phyloP scores from a whole-genome alignment of 441 rosid species.

The Pelargonium citronellum region DNA sequence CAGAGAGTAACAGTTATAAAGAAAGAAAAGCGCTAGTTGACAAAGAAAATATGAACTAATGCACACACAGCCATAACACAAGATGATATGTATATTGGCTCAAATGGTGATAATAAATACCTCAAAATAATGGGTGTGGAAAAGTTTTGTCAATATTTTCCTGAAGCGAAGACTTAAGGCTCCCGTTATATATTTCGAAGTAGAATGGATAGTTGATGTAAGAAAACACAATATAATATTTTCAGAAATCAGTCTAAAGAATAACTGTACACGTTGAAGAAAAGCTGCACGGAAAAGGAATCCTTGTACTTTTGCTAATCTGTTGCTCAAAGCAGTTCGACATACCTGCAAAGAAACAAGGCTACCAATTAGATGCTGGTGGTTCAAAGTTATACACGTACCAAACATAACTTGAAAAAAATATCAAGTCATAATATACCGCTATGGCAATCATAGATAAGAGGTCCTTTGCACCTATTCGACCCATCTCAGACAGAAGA shows the following conservation, averaged over 20 bases:
- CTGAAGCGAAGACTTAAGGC: slow-evolving; percentile 83
- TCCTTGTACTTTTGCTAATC: slow-evolving; percentile 98
- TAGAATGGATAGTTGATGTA: slow-evolving; percentile 70
- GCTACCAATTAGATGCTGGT: neutral
- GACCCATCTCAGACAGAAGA: slow-evolving; percentile 87
- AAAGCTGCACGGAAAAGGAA: slow-evolving; percentile 95
- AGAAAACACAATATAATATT: slow-evolving; percentile 88
- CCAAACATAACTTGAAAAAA: slow-evolving; percentile 1
- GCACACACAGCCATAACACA: neutral
- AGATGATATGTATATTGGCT: neutral
- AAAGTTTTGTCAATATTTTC: slow-evolving; percentile 79
- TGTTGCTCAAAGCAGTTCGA: slow-evolving; percentile 87
- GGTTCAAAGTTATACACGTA: slow-evolving; percentile 1
- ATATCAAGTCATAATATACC: slow-evolving; percentile 33
- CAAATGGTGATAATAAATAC: slow-evolving; percentile 30
- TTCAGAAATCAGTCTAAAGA: slow-evolving; percentile 81
- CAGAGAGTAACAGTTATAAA: neutral
- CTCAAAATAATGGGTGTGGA: slow-evolving; percentile 91
- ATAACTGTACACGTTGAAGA: slow-evolving; percentile 80
- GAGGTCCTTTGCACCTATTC: slow-evolving; percentile 81
- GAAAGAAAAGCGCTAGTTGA: neutral
- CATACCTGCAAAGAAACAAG: slow-evolving; percentile 51
- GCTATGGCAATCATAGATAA: slow-evolving; percentile 68
- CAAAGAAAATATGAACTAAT: neutral
- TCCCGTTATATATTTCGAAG: slow-evolving; percentile 88